Evolutionary conservation across 495 filamentous ascomycete genomes (phyloP), one percentile per base, ranked within the genome.

Genomic region (Penicillium daleae): DNA sequence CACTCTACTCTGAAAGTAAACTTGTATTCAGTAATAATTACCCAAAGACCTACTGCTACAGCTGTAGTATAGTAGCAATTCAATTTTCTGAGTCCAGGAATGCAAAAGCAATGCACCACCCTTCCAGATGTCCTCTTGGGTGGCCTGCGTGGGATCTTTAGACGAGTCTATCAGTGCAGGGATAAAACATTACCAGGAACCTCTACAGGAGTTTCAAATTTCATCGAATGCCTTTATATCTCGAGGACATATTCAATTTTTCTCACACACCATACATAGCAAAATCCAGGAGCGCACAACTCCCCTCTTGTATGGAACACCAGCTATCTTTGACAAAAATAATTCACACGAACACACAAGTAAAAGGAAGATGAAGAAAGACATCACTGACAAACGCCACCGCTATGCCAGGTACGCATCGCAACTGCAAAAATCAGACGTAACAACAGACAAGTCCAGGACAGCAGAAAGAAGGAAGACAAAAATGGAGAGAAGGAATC

Each of bases 401-500:
- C 75, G 76, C 76, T 79, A 77, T 79, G 76, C 68, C 61, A 66
- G 62, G 62, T 64, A 65, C 61, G 67, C 71, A 74, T 72, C 61
- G 69, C 66, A 73, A 65, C 66, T 64, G 67, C 62, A 64, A 22
- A 60, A 54, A 60, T 52, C 59, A 52, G 52, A 57, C 50, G 48
- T 49, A 40, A 58, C 31, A 69, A 53, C n/a, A 53, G 40, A 58
- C 58, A 12, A 60, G 32, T 21, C 6, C 3, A 31, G 3, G 35
- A 56, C 33, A 60, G 46, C 27, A 48, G 60, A 58, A 40, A 42
- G 51, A 50, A 44, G 33, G 53, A 46, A 35, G 27, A 49, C 24
- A 40, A 49, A 31, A 2, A 52, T 3, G 57, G 26, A 58, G 60
- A 9, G 17, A 12, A 12, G 46, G 24, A 9, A n/a, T 4, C 46